Base-by-base conservation (phyloP, 148 eudicot species). In the Fagopyrum tataricum region DNA sequence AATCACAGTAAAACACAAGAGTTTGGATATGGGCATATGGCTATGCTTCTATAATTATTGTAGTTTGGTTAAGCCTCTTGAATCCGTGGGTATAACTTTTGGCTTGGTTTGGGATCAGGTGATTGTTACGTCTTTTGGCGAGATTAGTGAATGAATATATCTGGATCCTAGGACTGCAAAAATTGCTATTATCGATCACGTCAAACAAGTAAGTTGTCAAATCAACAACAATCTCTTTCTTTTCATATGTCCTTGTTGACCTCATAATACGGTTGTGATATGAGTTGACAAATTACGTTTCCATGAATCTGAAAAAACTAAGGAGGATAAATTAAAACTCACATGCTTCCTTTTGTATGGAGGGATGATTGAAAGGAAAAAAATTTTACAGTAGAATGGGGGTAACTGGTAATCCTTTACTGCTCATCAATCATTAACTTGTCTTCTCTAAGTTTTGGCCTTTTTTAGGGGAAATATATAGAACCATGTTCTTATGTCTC, bases 91-190 rank as follows among this genome's bases (percentile, higher is more conserved):
- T 23, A 24, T 23, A 7, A 18, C 14, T 62, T 64, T 43, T 20
- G 43, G 20, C 9, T 24, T 58, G 37, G 23, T 64, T 15, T 76
- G 42, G 9, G 73, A 77, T 70, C 87, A 94, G 97, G 93, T 94
- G 71, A 81, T 94, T 71, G 73, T 94, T 44, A 74, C 96, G 44
- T 74, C 96, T 56, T 89, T 83, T 78, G 79, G 87, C 43, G 97
- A 94, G 89, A 74, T 91, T 72, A 76, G 76, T 4, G 79, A 89
- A n/a, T n/a, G 79, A 85, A 91, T 76, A 73, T 94, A 86, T 85
- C 83, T 94, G 83, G 98, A 94, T 80, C 97, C 96, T 41, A 85
- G 93, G 78, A 91, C 97, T 76, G 93, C 96, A 66, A 95, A 94
- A 78, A 92, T 94, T 74, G 98, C 91, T 51, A 78, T 80, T 47